A percentile compares a stretch with the other conserved stretches of the same genome.
Evolutionary conservation across 148 eudicot species (phyloP).

Genomic region (Suaeda aralocaspica): DNA sequence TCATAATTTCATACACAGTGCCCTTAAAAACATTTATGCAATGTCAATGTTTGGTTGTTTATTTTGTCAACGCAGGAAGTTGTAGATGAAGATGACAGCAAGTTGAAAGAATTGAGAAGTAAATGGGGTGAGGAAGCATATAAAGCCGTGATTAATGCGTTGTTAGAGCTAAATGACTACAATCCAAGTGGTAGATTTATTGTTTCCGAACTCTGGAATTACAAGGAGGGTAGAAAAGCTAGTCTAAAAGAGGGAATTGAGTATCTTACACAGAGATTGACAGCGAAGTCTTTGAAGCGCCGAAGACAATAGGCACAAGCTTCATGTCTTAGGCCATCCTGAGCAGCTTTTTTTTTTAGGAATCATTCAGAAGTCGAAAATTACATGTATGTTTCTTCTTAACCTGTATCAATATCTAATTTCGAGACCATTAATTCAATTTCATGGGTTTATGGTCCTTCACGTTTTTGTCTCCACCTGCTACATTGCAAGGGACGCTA

Average conservation of each 20-base stretch:
- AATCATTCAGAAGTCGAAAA: background rate
- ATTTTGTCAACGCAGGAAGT: conserved; percentile 33
- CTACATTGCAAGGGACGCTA: too few relatives aligned
- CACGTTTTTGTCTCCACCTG: too few relatives aligned
- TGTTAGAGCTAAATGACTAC: conserved; percentile 49
- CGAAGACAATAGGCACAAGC: conserved; percentile 20
- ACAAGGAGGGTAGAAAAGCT: conserved; percentile 45
- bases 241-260: conserved; percentile 45
- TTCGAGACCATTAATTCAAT: too few relatives aligned
- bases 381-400: background rate
- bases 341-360: background rate
- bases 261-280: conserved; percentile 34
- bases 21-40: background rate
- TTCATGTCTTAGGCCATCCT: background rate
- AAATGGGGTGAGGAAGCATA: conserved; percentile 44
- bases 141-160: conserved; percentile 37
- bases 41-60: background rate
- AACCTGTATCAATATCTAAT: too few relatives aligned
- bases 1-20: background rate
- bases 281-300: conserved; percentile 36
- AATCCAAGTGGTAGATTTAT: conserved; percentile 56
- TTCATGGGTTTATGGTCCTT: too few relatives aligned
- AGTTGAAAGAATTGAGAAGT: conserved; percentile 36
- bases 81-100: conserved; percentile 39
- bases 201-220: conserved; percentile 48